Base-by-base conservation (phyloP, 2,329 filamentous ascomycete genomes). In the Aotearoamyces nothofagi region DNA sequence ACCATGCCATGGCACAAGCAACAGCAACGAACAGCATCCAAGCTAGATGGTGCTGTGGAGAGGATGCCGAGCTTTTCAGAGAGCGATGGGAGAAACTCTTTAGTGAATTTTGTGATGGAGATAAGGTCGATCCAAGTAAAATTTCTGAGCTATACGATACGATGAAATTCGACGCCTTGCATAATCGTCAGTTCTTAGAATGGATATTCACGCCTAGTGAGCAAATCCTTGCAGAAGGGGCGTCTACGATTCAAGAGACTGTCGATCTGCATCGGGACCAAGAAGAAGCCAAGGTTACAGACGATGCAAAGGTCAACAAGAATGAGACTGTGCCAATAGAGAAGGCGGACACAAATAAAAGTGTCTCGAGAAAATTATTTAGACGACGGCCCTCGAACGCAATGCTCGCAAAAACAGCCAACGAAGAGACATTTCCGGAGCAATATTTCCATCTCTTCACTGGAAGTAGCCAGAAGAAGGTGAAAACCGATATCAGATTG, bases 81-180 rank as follows among this genome's bases (percentile, higher is more conserved):
- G 90, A 98, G 52, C 72, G 90, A 16, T 98, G 90, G 90, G 90
- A 96, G 56, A 98, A 98, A 58, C 67, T 98, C 2, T 98, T 98
- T 55, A 72, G 77, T 26, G 90, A 98, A 49, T 98, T 98, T 46
- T 90, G 80, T 40, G 92, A 98, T 51, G 78, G 81, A 1, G 90
- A 98, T 46, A 98, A 98, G 59, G 84, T 96, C 11, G 90, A 98
- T 52, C 92, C 92, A 11, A 93, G 86, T 62, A 98, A 98, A 59
- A 87, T 98, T 37, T 94, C 84, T 4, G 90, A 98, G 57, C 67
- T 98, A 3, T 98, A 98, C 52, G 90, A 98, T 52, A 96, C 87
- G 12, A 96, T 98, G 90, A 98, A 98, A 54, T 98, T 96, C 39
- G 90, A 98, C 51, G 90, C 90, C 1, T 63, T 98, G 9, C 92